A percentile compares a stretch with the other conserved stretches of the same genome.
Conservation (phyloP, 257 asterid species). For the Cynanchum wilfordii region DNA sequence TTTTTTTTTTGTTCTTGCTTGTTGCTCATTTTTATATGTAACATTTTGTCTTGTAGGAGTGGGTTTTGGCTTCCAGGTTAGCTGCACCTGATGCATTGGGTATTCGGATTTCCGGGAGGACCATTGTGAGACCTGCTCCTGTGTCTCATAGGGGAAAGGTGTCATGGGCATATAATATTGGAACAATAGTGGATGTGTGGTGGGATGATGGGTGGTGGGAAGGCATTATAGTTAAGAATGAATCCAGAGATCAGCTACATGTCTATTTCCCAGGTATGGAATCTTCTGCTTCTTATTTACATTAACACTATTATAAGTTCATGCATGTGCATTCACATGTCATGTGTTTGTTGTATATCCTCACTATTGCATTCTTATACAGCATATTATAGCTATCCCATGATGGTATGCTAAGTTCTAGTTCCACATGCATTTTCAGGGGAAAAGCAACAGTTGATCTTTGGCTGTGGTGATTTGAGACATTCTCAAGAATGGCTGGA, state of each 20-base stretch:
- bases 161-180: conserved; percentile 33
- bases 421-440: conserved; percentile 32
- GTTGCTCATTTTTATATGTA: conserved; percentile 7
- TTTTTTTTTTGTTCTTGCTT: background rate
- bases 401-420: background rate
- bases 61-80: conserved; percentile 59
- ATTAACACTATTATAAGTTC: background rate
- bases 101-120: conserved; percentile 57
- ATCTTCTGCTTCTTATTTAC: background rate
- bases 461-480: conserved; percentile 40
- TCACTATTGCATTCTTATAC: too few species aligned
- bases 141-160: conserved; percentile 15
- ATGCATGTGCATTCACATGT: background rate
- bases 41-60: conserved; percentile 42
- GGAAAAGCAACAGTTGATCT: conserved; percentile 44
- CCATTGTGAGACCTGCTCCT: conserved; percentile 48
- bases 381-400: background rate
- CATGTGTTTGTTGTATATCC: background rate
- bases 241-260: conserved; percentile 29
- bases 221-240: conserved; percentile 64
- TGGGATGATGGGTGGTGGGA: conserved; percentile 97
- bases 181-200: conserved; percentile 74
- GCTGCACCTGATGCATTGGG: conserved; percentile 53
- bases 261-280: conserved; percentile 68
- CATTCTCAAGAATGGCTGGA: conserved; percentile 67